Base-by-base conservation (phyloP, 108 stramenopile species). In the Cyclostephanos invisitatus region DNA sequence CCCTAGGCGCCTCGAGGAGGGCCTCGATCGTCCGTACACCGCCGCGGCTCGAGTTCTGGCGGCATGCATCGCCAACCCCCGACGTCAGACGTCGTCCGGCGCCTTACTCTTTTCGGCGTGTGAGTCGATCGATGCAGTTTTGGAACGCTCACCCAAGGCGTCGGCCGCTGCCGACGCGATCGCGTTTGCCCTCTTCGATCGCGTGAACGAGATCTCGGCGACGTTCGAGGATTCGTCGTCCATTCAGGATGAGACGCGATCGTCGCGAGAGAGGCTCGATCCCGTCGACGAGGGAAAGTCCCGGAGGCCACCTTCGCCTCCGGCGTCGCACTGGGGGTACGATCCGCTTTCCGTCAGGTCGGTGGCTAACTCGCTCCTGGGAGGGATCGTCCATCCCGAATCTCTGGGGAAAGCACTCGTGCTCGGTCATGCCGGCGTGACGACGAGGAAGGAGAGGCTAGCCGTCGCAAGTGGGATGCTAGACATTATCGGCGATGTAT, bases 351-450 rank as follows among this genome's bases (percentile, higher is more conserved):
- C 84, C 12, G 75, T 93, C 22, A 87, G 86, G 15, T 55, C 61
- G 59, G 68, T 82, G 14, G 82, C 84, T 20, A 61, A 74, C 20
- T 48, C 77, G 24, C 68, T 90, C 12, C 48, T 84, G 38, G 29
- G 77, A 25, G 62, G 18, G 22, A 51, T 72, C 62, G 49, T 42
- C 10, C 50, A 67, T 56, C 17, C 60, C 12, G 57, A 71, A 55
- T 47, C 63, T 15, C 40, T 89, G 53, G 81, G 82, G 25, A 80
- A 67, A 58, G 78, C 78, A 18, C 32, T 88, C 57, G 54, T 91
- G 15, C 75, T 94, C 74, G 76, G 82, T 69, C 93, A 94, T 67
- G 74, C 70, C 1, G 87, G 89, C 2, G 86, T 87, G 63, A 76
- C 64, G 24, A 62, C 51, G 36, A 62, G n/a, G 27, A 73, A 35